These are phyloP conservation scores for Spergularia bocconei DNA, from an alignment of 148 eudicot genomes.

Conservation along the genomic window DNA sequence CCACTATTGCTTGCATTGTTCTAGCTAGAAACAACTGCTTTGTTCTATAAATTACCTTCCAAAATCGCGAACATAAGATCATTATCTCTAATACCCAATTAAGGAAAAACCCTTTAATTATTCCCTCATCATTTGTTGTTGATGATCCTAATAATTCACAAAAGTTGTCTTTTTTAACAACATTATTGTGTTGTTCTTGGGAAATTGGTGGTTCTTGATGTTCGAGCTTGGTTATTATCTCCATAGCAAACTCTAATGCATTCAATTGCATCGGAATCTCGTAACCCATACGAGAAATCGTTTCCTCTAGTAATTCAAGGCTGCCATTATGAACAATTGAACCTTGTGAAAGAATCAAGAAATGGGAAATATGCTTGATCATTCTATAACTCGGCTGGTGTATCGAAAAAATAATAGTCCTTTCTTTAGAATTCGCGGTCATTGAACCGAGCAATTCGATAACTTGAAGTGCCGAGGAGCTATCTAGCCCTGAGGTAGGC, in stretches of 20 bases:
- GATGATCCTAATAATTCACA: not conserved
- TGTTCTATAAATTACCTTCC: slow-evolving; percentile 84
- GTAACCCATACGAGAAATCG: slow-evolving; percentile 52
- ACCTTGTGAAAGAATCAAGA: slow-evolving; percentile 79
- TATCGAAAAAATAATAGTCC: slow-evolving; percentile 69
- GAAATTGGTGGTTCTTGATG: slow-evolving; percentile 26
- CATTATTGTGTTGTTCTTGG: not conserved
- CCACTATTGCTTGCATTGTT: slow-evolving; percentile 90
- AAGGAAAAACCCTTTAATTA: slow-evolving; percentile 6
- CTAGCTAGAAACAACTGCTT: slow-evolving; percentile 85
- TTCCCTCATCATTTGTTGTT: slow-evolving; percentile 4
- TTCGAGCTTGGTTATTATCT: slow-evolving; percentile 57
- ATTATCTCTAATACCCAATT: slow-evolving; percentile 42
- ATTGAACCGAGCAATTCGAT: slow-evolving; percentile 67
- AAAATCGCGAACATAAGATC: slow-evolving; percentile 61
- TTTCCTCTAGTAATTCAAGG: slow-evolving; percentile 58
- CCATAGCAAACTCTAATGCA: slow-evolving; percentile 84
- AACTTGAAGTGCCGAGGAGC: slow-evolving; percentile 83
- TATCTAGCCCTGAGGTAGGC: slow-evolving; percentile 93
- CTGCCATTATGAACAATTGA: slow-evolving; percentile 67
- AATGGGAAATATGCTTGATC: slow-evolving; percentile 54
- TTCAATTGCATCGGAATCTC: slow-evolving; percentile 70
- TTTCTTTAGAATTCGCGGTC: slow-evolving; percentile 59
- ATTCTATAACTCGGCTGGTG: slow-evolving; percentile 94
- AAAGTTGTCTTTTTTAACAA: slow-evolving; percentile 14